Base-by-base conservation (phyloP, 371 early-diverging fungal species). In the Umbelopsis sp. region DNA sequence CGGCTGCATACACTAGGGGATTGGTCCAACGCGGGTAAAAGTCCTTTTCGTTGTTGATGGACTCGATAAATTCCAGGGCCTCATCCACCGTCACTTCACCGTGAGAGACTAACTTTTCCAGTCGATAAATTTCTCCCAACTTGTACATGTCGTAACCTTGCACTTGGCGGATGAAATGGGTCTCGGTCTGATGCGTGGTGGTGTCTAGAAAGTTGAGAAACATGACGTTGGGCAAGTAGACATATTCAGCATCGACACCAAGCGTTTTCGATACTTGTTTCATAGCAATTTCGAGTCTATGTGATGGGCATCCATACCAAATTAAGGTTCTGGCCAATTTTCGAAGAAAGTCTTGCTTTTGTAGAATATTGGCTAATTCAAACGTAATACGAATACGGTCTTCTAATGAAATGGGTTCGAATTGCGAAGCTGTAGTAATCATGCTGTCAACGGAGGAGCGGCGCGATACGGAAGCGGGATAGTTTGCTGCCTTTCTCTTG, bases 151-250 rank as follows among this genome's bases (percentile, higher is more conserved):
- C 89, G 76, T 89, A 91, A n/a, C 82, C 80, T 24, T 82, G 86
- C 0, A 80, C 65, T 25, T 80, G 81, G 5, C 88, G 83, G 52
- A 93, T 78, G 44, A 92, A 86, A 63, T 92, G 91, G 0, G 93
- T 93, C 65, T 93, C 93, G 20, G 90, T 90, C 6, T 92, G 89
- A 65, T 92, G 89, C 1, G 92, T 92, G 32, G 87, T 81, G n/a
- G 82, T 83, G 71, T 92, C 91, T 69, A 86, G 86, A 65, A 93
- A 92, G 3, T 89, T 84, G 48, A 93, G 79, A 48, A 92, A 85
- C 86, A 92, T 89, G 29, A 91, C 81, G 32, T 88, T 88, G 4
- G 93, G 93, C 65, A 91, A 74, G 63, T 86, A 84, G 12, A 89
- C 85, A 62, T 90, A 91, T 63, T 87, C 85, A 4, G 90, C 90